phyloP scores from a whole-genome alignment of 2,329 filamentous ascomycete genomes.

The Basipetospora sp. region DNA sequence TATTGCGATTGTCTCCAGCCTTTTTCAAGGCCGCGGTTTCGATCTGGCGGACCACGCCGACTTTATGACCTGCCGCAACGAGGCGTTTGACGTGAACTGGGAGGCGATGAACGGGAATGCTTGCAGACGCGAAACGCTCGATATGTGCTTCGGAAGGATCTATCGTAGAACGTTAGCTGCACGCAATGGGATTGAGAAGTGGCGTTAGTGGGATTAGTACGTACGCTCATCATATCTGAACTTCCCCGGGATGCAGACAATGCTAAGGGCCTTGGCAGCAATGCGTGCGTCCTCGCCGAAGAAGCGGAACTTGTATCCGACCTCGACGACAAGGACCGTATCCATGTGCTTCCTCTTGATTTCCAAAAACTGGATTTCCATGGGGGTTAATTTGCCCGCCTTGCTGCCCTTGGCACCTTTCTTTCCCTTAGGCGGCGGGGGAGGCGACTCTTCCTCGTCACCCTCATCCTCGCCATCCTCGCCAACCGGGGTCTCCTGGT shows the following conservation, averaged over 20 bases:
- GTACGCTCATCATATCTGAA: conserved; percentile 79
- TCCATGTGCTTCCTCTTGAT: conserved; percentile 88
- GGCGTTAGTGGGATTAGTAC: conserved; percentile 13
- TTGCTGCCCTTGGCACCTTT: conserved; percentile 51
- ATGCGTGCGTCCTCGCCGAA: conserved; percentile 87
- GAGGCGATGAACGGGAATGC: conserved; percentile 80
- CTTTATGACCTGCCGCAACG: conserved; percentile 84
- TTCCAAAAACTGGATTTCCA: conserved; percentile 85
- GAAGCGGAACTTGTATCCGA: conserved; percentile 95
- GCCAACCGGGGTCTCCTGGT: not conserved
- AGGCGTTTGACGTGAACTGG: conserved; percentile 89
- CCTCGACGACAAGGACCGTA: conserved; percentile 79
- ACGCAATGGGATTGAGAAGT: not conserved
- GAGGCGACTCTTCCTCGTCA: conserved; percentile 36
- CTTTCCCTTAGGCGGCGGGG: conserved; percentile 30
- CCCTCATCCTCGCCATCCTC: conserved; percentile 31
- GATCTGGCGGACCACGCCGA: conserved; percentile 84
- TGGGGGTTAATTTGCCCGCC: conserved; percentile 70
- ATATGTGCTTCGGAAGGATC: conserved; percentile 83
- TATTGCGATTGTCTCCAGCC: conserved; percentile 82
- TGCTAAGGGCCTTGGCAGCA: conserved; percentile 79
- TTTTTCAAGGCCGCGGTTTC: conserved; percentile 95
- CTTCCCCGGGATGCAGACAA: conserved; percentile 93
- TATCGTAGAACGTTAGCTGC: conserved; percentile 17
- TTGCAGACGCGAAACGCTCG: conserved; percentile 84